Conservation (phyloP, 352 stramenopile species). For the Peronospora tabacina region DNA sequence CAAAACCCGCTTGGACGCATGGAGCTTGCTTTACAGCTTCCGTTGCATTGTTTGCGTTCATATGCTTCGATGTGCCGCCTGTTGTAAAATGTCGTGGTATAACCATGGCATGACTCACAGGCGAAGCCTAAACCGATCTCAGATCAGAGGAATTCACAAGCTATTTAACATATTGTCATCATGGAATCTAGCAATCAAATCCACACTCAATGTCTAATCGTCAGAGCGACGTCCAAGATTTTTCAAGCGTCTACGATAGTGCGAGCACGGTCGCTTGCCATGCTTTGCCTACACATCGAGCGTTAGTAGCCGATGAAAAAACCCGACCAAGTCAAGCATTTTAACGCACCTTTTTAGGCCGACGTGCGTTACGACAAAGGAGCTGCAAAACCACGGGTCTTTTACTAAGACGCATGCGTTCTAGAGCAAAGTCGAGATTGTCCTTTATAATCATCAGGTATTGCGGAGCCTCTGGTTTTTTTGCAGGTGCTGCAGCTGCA, state of each 20-base stretch:
- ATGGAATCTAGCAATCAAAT: constrained; percentile 14
- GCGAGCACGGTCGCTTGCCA: constrained; percentile 47
- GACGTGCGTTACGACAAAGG: constrained; percentile 39
- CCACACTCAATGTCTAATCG: constrained; percentile 2
- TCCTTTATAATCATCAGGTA: constrained; percentile 52
- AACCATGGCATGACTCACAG: too few relatives aligned
- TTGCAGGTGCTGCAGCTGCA: constrained; percentile 11
- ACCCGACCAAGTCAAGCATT: background rate
- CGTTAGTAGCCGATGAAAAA: constrained; percentile 1
- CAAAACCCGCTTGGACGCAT: too few relatives aligned
- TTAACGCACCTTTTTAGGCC: constrained; percentile 35
- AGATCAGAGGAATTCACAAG: constrained; percentile 27
- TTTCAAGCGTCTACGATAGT: constrained; percentile 40
- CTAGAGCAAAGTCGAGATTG: constrained; percentile 48
- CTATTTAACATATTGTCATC: constrained; percentile 18
- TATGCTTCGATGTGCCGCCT: too few relatives aligned
- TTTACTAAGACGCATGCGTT: constrained; percentile 42
- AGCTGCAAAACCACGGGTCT: constrained; percentile 36
- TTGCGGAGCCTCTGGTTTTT: constrained; percentile 25
- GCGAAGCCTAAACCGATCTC: background rate
- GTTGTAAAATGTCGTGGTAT: too few relatives aligned
- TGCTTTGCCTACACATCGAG: constrained; percentile 30
- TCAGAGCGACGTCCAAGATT: constrained; percentile 29
- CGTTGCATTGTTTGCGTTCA: too few relatives aligned
- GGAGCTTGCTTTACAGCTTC: too few relatives aligned